phyloP scores from a whole-genome alignment of 2,329 filamentous ascomycete species.

The Cercospora sp. region DNA sequence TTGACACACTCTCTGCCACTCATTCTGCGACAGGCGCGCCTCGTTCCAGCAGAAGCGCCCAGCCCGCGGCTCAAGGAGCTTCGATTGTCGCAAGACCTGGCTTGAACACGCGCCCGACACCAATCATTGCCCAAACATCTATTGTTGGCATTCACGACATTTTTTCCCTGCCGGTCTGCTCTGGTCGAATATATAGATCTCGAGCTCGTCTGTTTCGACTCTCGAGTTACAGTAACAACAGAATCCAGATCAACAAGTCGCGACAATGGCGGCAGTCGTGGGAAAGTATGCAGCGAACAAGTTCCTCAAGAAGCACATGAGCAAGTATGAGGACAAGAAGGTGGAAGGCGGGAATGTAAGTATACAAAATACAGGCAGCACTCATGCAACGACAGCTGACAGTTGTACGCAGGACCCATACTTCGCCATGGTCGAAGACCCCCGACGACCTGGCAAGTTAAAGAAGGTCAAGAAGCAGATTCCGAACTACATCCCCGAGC shows the following conservation, averaged over 20 bases:
- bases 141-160: slow-evolving; percentile 23
- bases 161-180: background rate
- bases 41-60: slow-evolving; percentile 15
- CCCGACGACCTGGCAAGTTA: slow-evolving; percentile 67
- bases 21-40: slow-evolving; percentile 6
- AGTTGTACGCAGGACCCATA: slow-evolving; percentile 71
- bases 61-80: slow-evolving; percentile 7
- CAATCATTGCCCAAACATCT: slow-evolving; percentile 22
- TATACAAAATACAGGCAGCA: background rate
- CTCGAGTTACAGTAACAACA: background rate
- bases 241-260: background rate
- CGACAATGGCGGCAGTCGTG: slow-evolving; percentile 47
- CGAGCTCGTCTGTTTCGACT: background rate
- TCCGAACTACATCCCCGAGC: slow-evolving; percentile 75
- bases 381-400: slow-evolving; percentile 14
- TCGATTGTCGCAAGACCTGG: slow-evolving; percentile 12
- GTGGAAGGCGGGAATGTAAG: slow-evolving; percentile 44
- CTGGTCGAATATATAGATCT: slow-evolving; percentile 13
- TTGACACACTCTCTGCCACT: slow-evolving; percentile 1
- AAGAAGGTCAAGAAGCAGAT: slow-evolving; percentile 85
- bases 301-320: slow-evolving; percentile 50
- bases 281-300: slow-evolving; percentile 54
- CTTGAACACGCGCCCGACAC: slow-evolving; percentile 17
- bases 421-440: slow-evolving; percentile 78
- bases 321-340: slow-evolving; percentile 49